Evolutionary conservation across 2,329 filamentous ascomycete species (phyloP).

Genomic region (Fusarium nanum): DNA sequence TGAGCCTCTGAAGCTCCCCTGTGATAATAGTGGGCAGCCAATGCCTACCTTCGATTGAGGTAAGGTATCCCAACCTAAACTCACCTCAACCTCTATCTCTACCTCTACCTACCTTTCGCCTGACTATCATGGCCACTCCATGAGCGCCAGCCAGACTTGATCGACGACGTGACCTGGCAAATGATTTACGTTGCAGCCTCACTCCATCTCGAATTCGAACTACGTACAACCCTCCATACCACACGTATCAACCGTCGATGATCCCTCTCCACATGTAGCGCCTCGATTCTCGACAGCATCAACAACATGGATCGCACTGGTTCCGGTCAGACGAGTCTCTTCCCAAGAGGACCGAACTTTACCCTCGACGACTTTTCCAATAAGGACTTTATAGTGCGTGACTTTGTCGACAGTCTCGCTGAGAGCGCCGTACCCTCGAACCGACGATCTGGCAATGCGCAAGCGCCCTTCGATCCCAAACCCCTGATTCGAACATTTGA

Average conservation of each 20-base stretch:
- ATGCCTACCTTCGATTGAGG: conserved; percentile 4
- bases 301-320: conserved; percentile 58
- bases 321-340: conserved; percentile 72
- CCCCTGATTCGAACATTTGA: conserved; percentile 97
- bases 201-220: background rate
- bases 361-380: conserved; percentile 88
- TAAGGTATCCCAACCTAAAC: conserved; percentile 17
- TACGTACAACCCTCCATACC: conserved; percentile 9
- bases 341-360: conserved; percentile 83
- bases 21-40: conserved; percentile 3
- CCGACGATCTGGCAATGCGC: conserved; percentile 77
- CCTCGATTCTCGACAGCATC: conserved; percentile 36
- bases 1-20: conserved; percentile 30
- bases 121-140: conserved; percentile 29
- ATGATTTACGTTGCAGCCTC: conserved; percentile 9
- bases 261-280: conserved; percentile 49
- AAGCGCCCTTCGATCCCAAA: conserved; percentile 87
- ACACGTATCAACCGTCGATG: conserved; percentile 17
- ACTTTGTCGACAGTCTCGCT: conserved; percentile 94
- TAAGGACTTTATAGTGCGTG: conserved; percentile 96
- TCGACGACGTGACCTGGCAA: conserved; percentile 25
- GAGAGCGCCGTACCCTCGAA: conserved; percentile 83
- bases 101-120: conserved; percentile 7
- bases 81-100: background rate
- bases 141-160: conserved; percentile 29